Conservation (phyloP, 169 alveolate species). For the Eimeria tenella region DNA sequence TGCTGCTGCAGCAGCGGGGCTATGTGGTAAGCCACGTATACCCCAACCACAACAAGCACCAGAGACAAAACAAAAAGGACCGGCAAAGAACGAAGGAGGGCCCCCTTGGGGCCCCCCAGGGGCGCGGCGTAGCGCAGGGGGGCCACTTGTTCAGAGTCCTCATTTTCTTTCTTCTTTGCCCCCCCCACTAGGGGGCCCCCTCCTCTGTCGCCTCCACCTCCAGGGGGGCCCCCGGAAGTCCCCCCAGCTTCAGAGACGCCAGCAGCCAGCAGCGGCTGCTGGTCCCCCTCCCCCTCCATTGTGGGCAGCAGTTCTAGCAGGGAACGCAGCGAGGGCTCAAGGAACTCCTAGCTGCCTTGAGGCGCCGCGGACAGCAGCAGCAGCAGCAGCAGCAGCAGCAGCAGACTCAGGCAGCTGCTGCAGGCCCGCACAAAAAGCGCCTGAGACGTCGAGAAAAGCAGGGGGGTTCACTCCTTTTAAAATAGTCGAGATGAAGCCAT, state of each 20-base stretch:
- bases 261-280: slow-evolving; percentile 27
- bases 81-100: slow-evolving; percentile 5
- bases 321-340: background rate
- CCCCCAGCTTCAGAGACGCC: background rate
- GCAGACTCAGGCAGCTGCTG: background rate
- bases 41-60: slow-evolving; percentile 6
- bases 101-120: slow-evolving; percentile 10
- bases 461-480: no score
- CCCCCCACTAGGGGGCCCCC: background rate
- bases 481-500: no score
- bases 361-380: background rate
- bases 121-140: slow-evolving; percentile 51
- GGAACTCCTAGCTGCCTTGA: background rate
- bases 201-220: background rate
- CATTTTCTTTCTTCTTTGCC: background rate
- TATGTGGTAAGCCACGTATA: background rate
- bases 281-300: slow-evolving; percentile 31
- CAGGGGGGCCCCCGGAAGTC: background rate
- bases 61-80: slow-evolving; percentile 22
- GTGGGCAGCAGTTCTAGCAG: background rate
- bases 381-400: slow-evolving; percentile 2
- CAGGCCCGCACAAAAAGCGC: no score
- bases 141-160: background rate
- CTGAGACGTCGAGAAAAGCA: no score
- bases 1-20: slow-evolving; percentile 34